Conservation (phyloP, 257 asterid genomes). For the Parsonsia alboflavescens region DNA sequence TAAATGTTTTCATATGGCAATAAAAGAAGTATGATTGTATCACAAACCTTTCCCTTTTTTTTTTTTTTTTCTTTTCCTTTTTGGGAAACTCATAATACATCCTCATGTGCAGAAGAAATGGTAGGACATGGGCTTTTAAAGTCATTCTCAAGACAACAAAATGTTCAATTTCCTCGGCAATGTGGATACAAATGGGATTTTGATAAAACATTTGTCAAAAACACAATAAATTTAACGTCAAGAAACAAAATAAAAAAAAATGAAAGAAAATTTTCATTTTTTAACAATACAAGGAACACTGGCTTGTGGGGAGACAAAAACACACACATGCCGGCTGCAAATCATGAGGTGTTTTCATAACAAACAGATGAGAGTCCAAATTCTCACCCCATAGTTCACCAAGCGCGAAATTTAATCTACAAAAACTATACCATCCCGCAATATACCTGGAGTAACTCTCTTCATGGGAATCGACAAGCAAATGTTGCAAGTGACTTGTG, state of each 20-base stretch:
- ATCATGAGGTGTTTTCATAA: background rate
- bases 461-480: background rate
- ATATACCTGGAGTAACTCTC: constrained; percentile 4
- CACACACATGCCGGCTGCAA: constrained; percentile 5
- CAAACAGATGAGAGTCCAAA: background rate
- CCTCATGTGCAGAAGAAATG: no score
- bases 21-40: no score
- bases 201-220: background rate
- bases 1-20: no score
- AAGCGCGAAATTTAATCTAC: constrained; percentile 16
- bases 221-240: background rate
- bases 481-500: background rate
- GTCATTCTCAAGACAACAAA: no score
- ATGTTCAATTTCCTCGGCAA: no score
- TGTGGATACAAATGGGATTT: background rate
- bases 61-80: no score
- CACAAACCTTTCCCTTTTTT: no score
- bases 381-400: no score
- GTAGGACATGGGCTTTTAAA: no score
- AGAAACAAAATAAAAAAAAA: no score
- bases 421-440: constrained; percentile 14
- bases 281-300: background rate
- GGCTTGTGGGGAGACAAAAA: background rate
- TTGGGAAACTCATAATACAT: no score
- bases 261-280: background rate